Percentiles rank a stretch among this genome's conserved stretches.
Conservation (phyloP, 164 flowering plant species). For the Stephania japonica region DNA sequence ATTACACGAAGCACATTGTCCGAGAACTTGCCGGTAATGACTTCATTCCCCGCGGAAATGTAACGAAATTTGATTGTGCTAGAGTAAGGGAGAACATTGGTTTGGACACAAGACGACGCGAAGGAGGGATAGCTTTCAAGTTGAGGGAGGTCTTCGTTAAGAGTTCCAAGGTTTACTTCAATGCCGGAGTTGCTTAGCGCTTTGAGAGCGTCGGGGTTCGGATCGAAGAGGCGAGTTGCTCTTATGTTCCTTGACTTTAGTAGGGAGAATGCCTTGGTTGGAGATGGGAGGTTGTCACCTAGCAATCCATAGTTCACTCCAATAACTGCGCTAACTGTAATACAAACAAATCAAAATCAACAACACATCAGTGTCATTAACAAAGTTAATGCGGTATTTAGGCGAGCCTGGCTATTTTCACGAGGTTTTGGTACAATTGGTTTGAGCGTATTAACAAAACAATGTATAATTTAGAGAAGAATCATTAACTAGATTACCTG, state of each 20-base stretch:
- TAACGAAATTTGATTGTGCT: slow-evolving; percentile 5
- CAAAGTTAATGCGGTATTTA: too few species aligned
- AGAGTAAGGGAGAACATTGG: slow-evolving; percentile 14
- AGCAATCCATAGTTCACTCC: slow-evolving; percentile 29
- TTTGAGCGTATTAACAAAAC: too few species aligned
- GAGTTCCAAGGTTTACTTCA: slow-evolving; percentile 16
- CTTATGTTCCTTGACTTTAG: slow-evolving; percentile 12
- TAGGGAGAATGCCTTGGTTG: slow-evolving; percentile 16
- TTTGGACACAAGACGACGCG: slow-evolving; percentile 20
- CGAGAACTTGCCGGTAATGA: slow-evolving; percentile 16
- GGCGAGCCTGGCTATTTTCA: too few species aligned
- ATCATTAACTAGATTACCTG: too few species aligned
- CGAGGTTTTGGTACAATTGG: too few species aligned
- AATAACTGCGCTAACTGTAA: slow-evolving; percentile 8
- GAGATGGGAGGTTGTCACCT: slow-evolving; percentile 29
- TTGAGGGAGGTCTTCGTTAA: slow-evolving; percentile 18
- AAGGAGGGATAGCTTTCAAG: slow-evolving; percentile 14
- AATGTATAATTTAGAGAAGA: too few species aligned
- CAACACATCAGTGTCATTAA: too few species aligned
- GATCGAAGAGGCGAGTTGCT: slow-evolving; percentile 22
- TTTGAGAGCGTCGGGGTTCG: slow-evolving; percentile 15
- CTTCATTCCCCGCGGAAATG: slow-evolving; percentile 31
- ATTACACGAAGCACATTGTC: slow-evolving; percentile 15
- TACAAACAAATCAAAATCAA: too few species aligned
- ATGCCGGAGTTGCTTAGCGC: slow-evolving; percentile 20